These are phyloP conservation scores for Aspergillus sojae DNA, from an alignment of 2,329 filamentous ascomycete genomes.

Conservation along the genomic window DNA sequence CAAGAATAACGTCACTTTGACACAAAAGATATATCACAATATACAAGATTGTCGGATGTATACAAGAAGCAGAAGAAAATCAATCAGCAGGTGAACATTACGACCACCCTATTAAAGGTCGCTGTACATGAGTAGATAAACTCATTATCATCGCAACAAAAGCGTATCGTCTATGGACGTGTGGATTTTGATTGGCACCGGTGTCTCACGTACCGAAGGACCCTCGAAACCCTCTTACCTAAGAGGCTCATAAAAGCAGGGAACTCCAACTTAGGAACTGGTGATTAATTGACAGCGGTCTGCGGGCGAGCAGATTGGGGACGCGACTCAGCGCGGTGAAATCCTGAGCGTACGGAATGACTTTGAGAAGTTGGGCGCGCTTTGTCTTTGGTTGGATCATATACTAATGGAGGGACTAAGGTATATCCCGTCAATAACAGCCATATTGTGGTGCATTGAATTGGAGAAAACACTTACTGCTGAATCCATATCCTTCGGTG, in stretches of 20 bases:
- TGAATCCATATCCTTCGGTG: constrained; percentile 53
- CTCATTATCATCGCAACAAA: background rate
- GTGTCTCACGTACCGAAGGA: background rate
- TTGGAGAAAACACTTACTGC: constrained; percentile 40
- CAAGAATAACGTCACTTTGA: background rate
- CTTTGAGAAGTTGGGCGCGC: constrained; percentile 18
- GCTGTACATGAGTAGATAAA: background rate
- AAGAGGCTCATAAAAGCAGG: background rate
- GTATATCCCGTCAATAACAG: constrained; percentile 7
- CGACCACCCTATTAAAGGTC: background rate
- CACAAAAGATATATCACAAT: background rate
- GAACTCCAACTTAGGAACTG: background rate
- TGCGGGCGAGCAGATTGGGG: constrained; percentile 18
- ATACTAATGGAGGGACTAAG: constrained; percentile 25
- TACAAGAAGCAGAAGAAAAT: background rate
- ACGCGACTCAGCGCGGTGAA: constrained; percentile 14
- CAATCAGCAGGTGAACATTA: background rate
- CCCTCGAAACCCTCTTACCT: background rate
- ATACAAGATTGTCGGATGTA: background rate
- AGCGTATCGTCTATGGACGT: background rate
- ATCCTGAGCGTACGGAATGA: constrained; percentile 17
- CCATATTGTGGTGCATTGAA: background rate
- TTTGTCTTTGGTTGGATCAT: constrained; percentile 13
- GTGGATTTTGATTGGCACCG: background rate
- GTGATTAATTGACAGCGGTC: constrained; percentile 13